Conservation (phyloP, 805 yeast genomes). For the Kluyveromyces dobzhanskii region DNA sequence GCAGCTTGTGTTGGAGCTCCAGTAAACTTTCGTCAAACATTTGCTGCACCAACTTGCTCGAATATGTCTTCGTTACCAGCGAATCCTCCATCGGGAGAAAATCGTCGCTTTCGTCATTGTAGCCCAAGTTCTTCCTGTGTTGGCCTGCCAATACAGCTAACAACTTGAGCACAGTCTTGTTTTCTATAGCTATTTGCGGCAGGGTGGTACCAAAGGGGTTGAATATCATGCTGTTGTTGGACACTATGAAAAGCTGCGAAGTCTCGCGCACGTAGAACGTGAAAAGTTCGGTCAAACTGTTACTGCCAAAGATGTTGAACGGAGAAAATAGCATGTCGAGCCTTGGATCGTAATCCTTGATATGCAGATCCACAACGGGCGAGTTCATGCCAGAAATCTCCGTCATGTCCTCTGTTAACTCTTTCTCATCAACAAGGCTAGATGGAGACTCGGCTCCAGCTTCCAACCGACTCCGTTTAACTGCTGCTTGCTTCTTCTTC, state of each 20-base stretch:
- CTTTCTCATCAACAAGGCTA: no score
- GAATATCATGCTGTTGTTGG: not conserved
- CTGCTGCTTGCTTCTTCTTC: no score
- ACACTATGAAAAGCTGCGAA: slow-evolving; percentile 4
- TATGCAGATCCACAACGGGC: no score
- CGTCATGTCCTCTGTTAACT: no score
- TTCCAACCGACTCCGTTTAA: no score
- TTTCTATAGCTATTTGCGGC: slow-evolving; percentile 59
- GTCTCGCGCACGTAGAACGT: slow-evolving; percentile 7
- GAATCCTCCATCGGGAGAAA: slow-evolving; percentile 4
- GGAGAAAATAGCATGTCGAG: no score
- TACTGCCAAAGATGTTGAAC: not conserved
- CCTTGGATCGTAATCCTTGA: no score
- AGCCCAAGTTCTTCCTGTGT: slow-evolving; percentile 24
- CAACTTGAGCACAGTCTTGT: slow-evolving; percentile 46
- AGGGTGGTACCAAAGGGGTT: slow-evolving; percentile 60
- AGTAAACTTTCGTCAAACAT: slow-evolving; percentile 7
- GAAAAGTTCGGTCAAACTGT: slow-evolving; percentile 3
- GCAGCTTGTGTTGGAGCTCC: slow-evolving; percentile 7
- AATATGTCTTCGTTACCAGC: slow-evolving; percentile 1
- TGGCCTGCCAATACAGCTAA: slow-evolving; percentile 43
- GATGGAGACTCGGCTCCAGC: no score
- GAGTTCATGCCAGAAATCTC: no score
- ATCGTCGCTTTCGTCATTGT: slow-evolving; percentile 2
- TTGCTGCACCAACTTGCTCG: slow-evolving; percentile 2